Conservation (phyloP, 179 eudicot genomes). For the Heliamphora pulchella region DNA sequence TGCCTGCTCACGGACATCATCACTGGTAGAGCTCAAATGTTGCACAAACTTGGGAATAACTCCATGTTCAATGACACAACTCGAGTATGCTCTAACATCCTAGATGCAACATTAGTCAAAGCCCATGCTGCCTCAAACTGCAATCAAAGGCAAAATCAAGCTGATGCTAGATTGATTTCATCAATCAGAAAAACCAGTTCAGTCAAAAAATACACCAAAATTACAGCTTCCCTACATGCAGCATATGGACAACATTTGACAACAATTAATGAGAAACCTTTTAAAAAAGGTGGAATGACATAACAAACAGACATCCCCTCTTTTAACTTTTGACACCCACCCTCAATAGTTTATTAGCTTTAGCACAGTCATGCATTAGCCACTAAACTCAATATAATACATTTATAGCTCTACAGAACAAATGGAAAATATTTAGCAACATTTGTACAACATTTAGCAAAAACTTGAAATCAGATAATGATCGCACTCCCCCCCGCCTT, state of each 20-base stretch:
- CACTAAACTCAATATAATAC: too few species aligned
- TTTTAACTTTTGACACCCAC: too few species aligned
- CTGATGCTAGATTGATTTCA: background rate
- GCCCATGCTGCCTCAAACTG: conserved; percentile 82
- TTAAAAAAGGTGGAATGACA: too few species aligned
- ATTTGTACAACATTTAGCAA: too few species aligned
- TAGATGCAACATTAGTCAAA: conserved; percentile 13
- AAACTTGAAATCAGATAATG: too few species aligned
- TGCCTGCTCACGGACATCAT: conserved; percentile 90
- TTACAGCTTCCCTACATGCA: conserved; percentile 45
- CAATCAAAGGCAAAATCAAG: conserved; percentile 11
- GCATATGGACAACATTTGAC: background rate
- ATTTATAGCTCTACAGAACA: too few species aligned
- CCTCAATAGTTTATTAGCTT: too few species aligned
- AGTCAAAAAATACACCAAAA: background rate
- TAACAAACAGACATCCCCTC: too few species aligned
- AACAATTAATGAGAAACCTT: too few species aligned
- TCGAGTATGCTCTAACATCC: conserved; percentile 34
- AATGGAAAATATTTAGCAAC: too few species aligned
- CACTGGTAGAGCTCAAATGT: conserved; percentile 75
- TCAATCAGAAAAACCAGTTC: background rate
- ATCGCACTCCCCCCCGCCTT: too few species aligned
- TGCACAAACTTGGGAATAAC: conserved; percentile 84
- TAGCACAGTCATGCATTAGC: too few species aligned
- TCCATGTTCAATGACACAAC: conserved; percentile 77